A percentile compares a stretch with the other conserved stretches of the same genome.
Conservation (phyloP, 345 rosid genomes). For the Barbarea vulgaris region DNA sequence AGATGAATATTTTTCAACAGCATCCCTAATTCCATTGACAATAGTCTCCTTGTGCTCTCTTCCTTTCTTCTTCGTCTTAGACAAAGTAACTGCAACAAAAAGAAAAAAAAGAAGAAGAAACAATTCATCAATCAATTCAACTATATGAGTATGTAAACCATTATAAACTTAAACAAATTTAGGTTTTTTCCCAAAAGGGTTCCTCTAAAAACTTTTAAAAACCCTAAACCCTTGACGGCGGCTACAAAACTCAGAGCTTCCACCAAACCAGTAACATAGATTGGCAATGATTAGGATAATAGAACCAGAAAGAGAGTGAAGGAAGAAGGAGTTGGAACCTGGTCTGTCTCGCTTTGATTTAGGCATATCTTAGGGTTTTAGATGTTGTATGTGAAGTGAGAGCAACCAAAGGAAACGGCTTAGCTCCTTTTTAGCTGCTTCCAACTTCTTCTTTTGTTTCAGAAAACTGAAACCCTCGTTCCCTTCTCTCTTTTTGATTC, state of each 20-base stretch:
- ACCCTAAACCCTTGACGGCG: slow-evolving; percentile 36
- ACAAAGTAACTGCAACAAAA: slow-evolving; percentile 65
- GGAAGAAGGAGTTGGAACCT: slow-evolving; percentile 46
- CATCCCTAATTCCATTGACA: slow-evolving; percentile 70
- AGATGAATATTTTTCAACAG: slow-evolving; percentile 60
- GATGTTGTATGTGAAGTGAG: neutral
- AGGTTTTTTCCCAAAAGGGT: neutral
- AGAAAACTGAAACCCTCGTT: slow-evolving; percentile 30
- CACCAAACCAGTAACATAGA: neutral
- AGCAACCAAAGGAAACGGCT: slow-evolving; percentile 31
- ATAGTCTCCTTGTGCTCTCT: slow-evolving; percentile 79
- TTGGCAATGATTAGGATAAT: neutral
- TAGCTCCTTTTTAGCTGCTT: slow-evolving; percentile 13
- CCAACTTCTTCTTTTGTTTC: slow-evolving; percentile 9
- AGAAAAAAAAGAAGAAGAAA: neutral
- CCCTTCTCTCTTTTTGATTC: slow-evolving; percentile 25
- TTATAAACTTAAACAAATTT: neutral
- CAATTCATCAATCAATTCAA: neutral
- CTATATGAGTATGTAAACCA: neutral
- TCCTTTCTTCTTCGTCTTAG: slow-evolving; percentile 98
- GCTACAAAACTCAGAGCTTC: slow-evolving; percentile 22
- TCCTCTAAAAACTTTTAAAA: slow-evolving; percentile 6
- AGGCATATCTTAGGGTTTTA: slow-evolving; percentile 56
- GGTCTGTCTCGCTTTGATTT: slow-evolving; percentile 88
- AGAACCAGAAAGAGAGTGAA: neutral